Conservation (phyloP, 306 rosid genomes). For the Gastrolobium villosum region DNA sequence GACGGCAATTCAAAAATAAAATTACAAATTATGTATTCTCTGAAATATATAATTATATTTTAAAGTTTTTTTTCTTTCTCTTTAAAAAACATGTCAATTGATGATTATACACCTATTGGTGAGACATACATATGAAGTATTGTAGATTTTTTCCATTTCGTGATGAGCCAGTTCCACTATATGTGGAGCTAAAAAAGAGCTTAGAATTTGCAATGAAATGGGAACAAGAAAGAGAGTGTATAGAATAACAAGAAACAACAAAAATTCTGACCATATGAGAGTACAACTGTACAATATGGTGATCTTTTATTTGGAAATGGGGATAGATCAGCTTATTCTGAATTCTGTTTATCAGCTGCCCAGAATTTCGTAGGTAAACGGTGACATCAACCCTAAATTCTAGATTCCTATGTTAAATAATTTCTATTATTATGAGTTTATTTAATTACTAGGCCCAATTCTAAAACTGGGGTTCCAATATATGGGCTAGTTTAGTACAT, state of each 20-base stretch:
- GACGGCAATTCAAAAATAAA: no score
- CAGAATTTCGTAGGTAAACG: constrained; percentile 65
- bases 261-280: constrained; percentile 52
- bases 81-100: no score
- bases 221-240: constrained; percentile 65
- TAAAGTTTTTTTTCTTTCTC: no score
- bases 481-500: no score
- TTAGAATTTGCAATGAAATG: constrained; percentile 58
- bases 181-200: constrained; percentile 56
- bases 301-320: constrained; percentile 58
- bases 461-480: no score
- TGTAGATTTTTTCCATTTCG: constrained; percentile 6
- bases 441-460: no score
- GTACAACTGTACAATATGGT: constrained; percentile 62
- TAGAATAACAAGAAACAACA: constrained; percentile 62
- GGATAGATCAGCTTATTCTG: constrained; percentile 66
- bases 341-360: constrained; percentile 76
- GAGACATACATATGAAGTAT: no score
- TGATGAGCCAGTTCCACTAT: constrained; percentile 47
- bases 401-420: constrained; percentile 52
- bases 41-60: no score
- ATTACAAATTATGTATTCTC: no score
- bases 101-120: no score
- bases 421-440: no score
- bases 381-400: constrained; percentile 77